Conservation (phyloP, 2,329 filamentous ascomycete genomes). For the Phyllachora maydis region DNA sequence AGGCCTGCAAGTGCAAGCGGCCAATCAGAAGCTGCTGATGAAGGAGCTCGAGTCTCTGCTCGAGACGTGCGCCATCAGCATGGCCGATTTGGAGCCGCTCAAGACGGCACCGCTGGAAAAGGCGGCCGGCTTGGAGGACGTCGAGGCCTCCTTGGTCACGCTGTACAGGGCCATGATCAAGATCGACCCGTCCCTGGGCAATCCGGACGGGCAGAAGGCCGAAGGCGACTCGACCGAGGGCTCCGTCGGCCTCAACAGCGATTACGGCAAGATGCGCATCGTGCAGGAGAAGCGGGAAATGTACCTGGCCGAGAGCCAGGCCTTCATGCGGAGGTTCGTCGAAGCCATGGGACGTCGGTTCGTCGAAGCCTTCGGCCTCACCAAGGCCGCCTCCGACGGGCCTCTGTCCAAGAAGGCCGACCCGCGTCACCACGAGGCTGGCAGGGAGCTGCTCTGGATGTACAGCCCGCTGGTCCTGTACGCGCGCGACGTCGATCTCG, state of each 20-base stretch:
- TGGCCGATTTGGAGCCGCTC: conserved; percentile 53
- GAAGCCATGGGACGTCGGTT: conserved; percentile 72
- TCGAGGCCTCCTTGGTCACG: conserved; percentile 57
- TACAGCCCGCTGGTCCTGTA: conserved; percentile 80
- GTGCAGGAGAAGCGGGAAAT: conserved; percentile 87
- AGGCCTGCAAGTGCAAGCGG: conserved; percentile 88
- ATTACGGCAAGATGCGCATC: conserved; percentile 79
- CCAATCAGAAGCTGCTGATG: conserved; percentile 87
- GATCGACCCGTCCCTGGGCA: conserved; percentile 65
- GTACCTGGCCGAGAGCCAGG: conserved; percentile 54
- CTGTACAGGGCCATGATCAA: conserved; percentile 86
- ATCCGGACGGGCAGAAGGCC: conserved; percentile 14
- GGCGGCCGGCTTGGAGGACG: conserved; percentile 47
- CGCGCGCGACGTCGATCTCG: conserved; percentile 60
- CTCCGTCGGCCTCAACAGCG: conserved; percentile 37
- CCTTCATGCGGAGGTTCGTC: conserved; percentile 61
- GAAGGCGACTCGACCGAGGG: conserved; percentile 25
- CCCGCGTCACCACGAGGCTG: conserved; percentile 45
- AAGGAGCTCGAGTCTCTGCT: conserved; percentile 78
- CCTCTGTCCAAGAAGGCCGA: conserved; percentile 48
- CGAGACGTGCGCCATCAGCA: conserved; percentile 74
- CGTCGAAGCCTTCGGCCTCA: conserved; percentile 50
- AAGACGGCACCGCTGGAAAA: conserved; percentile 54
- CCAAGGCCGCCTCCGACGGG: conserved; percentile 40
- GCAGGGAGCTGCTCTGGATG: conserved; percentile 61